Evolutionary conservation across 2,329 filamentous ascomycete genomes (phyloP), one percentile per base, ranked within the genome.

Genomic region (Pestalotiopsis fici): DNA sequence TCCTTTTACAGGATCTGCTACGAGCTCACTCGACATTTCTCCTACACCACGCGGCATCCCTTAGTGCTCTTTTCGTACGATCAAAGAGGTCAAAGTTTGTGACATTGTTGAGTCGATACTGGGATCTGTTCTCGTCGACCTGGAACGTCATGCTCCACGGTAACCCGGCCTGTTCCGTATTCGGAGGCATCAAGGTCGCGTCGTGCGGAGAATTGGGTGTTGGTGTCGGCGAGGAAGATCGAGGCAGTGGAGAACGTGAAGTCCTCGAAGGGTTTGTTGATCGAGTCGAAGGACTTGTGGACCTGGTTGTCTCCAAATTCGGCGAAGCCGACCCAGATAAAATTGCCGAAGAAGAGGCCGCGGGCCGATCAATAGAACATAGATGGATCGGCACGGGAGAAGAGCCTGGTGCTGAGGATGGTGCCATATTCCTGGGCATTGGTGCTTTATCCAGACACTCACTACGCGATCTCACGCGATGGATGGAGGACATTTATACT

Each of bases 91-190:
- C 86, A 23, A 90, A 90, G 68, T 97, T 98, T 72, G 89, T 91
- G 66, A 86, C 83, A 35, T 83, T 93, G 50, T 82, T 99, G 31
- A 87, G 91, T 64, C 89, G 91, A 50, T 98, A 94, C 78, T 99
- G 96, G 95, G 88, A 91, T 71, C 74, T 86, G 12, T 90, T 86
- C 68, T 75, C 90, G 21, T 86, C 87, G 0, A 90, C 89, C 0
- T 99, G 96, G 96, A 94, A 95, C 72, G 92, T 98, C 13, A 87
- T 97, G 71, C 85, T 99, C 55, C 93, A 95, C 75, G 95, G 94
- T 9, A 98, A 97, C 73, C 96, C 96, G 0, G 90, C 91, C 2
- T 88, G 91, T 1, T 91, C 91, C 70, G 85, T 97, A 4, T 94
- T 94, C 74, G 89, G 91, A 12, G 94, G 93, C 5, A 89, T 97